These are phyloP conservation scores for Aspergillus persii DNA, from an alignment of 2,329 filamentous ascomycete genomes.

Conservation along the genomic window DNA sequence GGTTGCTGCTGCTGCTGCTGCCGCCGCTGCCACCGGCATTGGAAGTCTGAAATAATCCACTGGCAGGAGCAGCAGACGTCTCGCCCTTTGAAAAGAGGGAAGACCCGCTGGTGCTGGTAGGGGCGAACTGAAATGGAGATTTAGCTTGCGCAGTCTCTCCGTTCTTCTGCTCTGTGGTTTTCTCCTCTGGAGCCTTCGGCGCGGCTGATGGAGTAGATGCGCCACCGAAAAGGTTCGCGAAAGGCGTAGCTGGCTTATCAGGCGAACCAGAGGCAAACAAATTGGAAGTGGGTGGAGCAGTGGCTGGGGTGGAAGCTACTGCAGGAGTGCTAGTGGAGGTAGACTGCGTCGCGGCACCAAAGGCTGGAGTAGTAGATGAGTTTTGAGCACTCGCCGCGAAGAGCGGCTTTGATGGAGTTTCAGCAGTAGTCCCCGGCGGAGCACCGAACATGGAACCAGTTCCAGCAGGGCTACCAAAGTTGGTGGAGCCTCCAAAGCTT, in stretches of 20 bases:
- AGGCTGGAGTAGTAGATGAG: slow-evolving; percentile 21
- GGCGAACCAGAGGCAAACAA: slow-evolving; percentile 18
- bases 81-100: slow-evolving; percentile 22
- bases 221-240: slow-evolving; percentile 20
- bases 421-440: slow-evolving; percentile 16
- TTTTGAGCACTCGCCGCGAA: slow-evolving; percentile 23
- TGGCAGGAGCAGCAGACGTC: slow-evolving; percentile 11
- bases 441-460: slow-evolving; percentile 17
- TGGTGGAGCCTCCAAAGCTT: slow-evolving; percentile 19
- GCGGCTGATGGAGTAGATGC: slow-evolving; percentile 6
- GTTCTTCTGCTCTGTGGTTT: slow-evolving; percentile 13
- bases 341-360: slow-evolving; percentile 24
- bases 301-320: slow-evolving; percentile 14
- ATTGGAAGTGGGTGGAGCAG: slow-evolving; percentile 13
- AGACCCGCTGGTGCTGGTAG: slow-evolving; percentile 9
- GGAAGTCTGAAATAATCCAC: slow-evolving; percentile 18
- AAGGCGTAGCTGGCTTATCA: slow-evolving; percentile 13
- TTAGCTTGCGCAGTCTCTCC: slow-evolving; percentile 12
- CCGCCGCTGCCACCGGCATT: neutral
- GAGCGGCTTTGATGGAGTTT: slow-evolving; percentile 20
- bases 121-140: slow-evolving; percentile 12
- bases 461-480: slow-evolving; percentile 14
- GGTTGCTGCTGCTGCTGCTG: slow-evolving; percentile 10
- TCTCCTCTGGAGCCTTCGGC: slow-evolving; percentile 14
- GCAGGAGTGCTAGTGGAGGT: slow-evolving; percentile 13